Evolutionary conservation across 306 rosid genomes (phyloP).

Genomic region (Heteromeles arbutifolia): DNA sequence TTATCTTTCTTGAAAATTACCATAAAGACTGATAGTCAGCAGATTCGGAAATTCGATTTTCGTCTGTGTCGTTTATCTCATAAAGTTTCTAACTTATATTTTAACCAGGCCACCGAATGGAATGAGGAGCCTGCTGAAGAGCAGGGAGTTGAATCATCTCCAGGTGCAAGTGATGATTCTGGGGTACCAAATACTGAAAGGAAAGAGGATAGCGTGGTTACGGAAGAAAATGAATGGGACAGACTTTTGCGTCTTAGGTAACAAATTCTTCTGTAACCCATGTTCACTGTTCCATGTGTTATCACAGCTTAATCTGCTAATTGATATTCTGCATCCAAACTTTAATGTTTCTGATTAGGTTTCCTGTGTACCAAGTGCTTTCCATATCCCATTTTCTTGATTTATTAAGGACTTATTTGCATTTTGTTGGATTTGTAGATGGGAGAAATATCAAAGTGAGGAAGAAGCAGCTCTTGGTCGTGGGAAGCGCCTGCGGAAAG

Average conservation of each 20-base stretch:
- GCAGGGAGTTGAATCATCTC: conserved; percentile 75
- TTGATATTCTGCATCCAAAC: background rate
- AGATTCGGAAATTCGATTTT: background rate
- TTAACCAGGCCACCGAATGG: conserved; percentile 78
- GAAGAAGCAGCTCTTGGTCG: conserved; percentile 98
- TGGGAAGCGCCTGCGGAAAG: conserved; percentile 94
- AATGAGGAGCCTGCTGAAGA: conserved; percentile 93
- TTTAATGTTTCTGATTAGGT: background rate
- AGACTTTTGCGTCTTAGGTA: conserved; percentile 82
- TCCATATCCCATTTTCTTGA: background rate
- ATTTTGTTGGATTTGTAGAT: conserved; percentile 46
- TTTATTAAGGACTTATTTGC: background rate
- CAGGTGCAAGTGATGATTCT: conserved; percentile 49
- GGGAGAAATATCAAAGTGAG: conserved; percentile 97
- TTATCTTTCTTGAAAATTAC: background rate
- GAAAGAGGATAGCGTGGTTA: conserved; percentile 62
- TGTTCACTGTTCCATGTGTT: background rate
- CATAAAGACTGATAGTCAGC: background rate
- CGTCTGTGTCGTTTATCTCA: background rate
- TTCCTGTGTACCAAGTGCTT: background rate
- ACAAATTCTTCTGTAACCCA: conserved; percentile 20
- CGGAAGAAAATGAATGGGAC: conserved; percentile 99
- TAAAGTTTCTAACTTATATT: background rate
- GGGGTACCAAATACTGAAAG: conserved; percentile 53
- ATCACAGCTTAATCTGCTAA: background rate